Conservation (phyloP, 169 alveolate genomes). For the Haemoproteus tartakovskyi region DNA sequence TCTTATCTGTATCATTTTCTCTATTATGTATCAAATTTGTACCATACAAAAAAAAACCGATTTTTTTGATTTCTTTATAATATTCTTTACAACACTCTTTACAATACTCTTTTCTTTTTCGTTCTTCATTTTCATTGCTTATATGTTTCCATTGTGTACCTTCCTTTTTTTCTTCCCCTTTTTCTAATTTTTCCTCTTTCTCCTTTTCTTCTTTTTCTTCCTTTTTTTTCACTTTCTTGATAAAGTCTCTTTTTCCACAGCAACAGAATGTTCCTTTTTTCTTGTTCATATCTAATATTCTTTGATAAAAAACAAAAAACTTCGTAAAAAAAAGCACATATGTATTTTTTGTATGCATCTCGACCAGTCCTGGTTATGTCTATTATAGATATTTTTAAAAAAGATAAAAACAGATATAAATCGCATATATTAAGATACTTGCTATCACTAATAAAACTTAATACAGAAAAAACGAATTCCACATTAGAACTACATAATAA, state of each 20-base stretch:
- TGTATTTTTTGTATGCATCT: constrained; percentile 58
- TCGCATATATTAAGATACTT: constrained; percentile 61
- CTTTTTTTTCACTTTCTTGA: too few species aligned
- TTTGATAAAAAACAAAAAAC: constrained; percentile 52
- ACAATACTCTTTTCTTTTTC: too few species aligned
- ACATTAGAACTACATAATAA: constrained; percentile 43
- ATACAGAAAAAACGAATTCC: constrained; percentile 37
- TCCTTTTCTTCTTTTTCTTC: not conserved
- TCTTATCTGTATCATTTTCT: not conserved
- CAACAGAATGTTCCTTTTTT: too few species aligned
- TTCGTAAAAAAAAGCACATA: constrained; percentile 39
- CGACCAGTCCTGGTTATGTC: constrained; percentile 36
- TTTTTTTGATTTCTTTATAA: constrained; percentile 7
- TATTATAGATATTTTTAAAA: constrained; percentile 44
- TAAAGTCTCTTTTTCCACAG: too few species aligned
- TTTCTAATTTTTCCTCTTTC: too few species aligned
- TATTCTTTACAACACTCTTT: too few species aligned
- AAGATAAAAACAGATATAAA: constrained; percentile 25
- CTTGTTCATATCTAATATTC: constrained; percentile 26
- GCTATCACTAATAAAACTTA: constrained; percentile 58
- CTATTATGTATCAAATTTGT: too few species aligned
- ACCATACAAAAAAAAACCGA: constrained; percentile 4
- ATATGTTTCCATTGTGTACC: not conserved
- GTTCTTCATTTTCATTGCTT: not conserved
- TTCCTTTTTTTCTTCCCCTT: too few species aligned